Percentiles rank a stretch among this genome's conserved stretches.
These are phyloP conservation scores for Mycena galopus DNA, from an alignment of 768 basidiomycete genomes.

Conservation along the genomic window DNA sequence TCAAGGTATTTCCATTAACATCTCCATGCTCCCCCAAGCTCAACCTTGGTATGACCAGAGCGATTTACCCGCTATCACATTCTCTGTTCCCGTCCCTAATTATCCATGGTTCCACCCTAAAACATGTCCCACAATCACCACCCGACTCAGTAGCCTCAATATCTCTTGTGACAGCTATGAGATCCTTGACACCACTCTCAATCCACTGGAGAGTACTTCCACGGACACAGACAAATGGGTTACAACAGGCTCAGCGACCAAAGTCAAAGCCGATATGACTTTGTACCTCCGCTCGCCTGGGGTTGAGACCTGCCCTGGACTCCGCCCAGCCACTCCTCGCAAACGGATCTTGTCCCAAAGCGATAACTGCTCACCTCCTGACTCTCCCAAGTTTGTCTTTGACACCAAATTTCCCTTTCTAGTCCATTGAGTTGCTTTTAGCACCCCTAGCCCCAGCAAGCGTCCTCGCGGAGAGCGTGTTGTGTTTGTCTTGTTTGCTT, in stretches of 20 bases:
- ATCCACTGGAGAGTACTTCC: neutral
- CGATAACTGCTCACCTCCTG: neutral
- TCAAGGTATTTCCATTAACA: neutral
- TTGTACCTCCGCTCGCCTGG: neutral
- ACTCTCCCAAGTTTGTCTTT: neutral
- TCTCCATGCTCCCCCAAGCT: too few species aligned
- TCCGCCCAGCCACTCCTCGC: too few species aligned
- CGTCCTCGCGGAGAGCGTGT: too few species aligned
- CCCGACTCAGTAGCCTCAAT: neutral
- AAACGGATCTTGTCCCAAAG: too few species aligned
- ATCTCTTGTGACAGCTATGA: neutral
- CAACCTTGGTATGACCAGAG: too few species aligned
- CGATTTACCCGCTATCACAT: neutral
- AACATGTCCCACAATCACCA: neutral
- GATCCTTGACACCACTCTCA: neutral
- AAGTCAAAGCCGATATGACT: neutral
- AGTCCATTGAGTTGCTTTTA: too few species aligned
- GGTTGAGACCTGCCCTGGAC: neutral
- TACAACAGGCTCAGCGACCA: neutral
- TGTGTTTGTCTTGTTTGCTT: too few species aligned
- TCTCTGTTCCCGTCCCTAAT: neutral
- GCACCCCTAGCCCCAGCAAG: too few species aligned
- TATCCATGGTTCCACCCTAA: slow-evolving; percentile 3
- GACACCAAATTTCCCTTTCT: neutral
- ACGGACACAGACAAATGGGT: neutral